Evolutionary conservation across 345 rosid species (phyloP).

Genomic region (Gossypium ekmanianum): DNA sequence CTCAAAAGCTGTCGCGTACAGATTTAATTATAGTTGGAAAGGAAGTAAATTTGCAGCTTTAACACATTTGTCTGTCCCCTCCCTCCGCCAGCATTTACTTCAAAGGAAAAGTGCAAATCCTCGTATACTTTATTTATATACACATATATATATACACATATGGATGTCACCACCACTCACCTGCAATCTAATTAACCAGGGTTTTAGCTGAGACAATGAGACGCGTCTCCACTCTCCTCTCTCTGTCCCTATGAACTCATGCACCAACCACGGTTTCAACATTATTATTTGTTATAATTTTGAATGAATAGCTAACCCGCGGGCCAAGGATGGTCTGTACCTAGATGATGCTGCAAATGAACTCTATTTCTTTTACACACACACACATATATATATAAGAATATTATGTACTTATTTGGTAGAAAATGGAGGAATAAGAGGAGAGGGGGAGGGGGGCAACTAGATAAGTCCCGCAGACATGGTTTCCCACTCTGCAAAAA

Average conservation of each 20-base stretch:
- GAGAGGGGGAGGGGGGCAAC: not conserved
- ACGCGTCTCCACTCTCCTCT: no score
- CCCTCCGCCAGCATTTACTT: not conserved
- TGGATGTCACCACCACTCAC: not conserved
- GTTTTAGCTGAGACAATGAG: not conserved
- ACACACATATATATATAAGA: not conserved
- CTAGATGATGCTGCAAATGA: not conserved
- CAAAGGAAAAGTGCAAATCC: not conserved
- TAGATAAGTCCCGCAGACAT: not conserved
- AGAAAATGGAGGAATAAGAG: not conserved
- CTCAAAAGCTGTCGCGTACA: slow-evolving; percentile 4
- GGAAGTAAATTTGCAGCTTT: slow-evolving; percentile 30
- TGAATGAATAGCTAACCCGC: not conserved
- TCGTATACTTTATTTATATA: not conserved
- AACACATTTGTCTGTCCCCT: slow-evolving; percentile 13
- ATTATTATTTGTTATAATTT: no score
- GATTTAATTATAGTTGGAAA: slow-evolving; percentile 19
- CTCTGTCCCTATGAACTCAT: no score
- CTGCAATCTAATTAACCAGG: not conserved
- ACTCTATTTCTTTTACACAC: no score
- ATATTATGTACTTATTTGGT: not conserved
- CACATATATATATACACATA: not conserved
- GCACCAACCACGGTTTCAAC: no score
- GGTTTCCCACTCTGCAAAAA: slow-evolving; percentile 7
- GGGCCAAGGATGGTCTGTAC: not conserved